Evolutionary conservation across 352 stramenopile genomes (phyloP).

Genomic region (Pythium aristosporum): DNA sequence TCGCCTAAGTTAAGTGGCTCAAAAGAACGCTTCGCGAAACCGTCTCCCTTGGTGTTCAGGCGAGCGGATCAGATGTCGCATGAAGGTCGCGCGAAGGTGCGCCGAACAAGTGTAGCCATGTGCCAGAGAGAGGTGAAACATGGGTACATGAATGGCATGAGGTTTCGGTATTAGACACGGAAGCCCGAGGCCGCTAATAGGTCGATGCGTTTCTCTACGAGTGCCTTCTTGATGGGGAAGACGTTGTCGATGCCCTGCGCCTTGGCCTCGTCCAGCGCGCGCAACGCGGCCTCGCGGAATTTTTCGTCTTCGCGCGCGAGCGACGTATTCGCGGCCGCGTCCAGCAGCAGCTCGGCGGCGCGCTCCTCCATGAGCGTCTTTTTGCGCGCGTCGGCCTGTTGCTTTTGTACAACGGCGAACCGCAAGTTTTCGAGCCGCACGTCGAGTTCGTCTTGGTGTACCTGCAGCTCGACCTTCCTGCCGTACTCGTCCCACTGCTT

Average conservation of each 20-base stretch:
- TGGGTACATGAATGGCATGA: no score
- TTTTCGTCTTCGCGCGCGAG: conserved; percentile 54
- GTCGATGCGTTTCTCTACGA: conserved; percentile 70
- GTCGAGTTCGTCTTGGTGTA: conserved; percentile 64
- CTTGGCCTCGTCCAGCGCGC: conserved; percentile 59
- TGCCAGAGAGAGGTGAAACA: no score
- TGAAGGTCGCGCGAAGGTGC: conserved; percentile 15
- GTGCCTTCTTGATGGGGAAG: conserved; percentile 70
- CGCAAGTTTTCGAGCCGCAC: conserved; percentile 52
- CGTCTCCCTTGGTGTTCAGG: background rate
- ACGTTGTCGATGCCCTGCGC: conserved; percentile 57
- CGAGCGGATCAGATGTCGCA: conserved; percentile 7
- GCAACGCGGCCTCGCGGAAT: conserved; percentile 54
- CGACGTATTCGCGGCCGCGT: conserved; percentile 33
- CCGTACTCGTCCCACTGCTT: conserved; percentile 73
- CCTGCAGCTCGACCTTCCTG: conserved; percentile 50
- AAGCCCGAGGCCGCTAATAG: conserved; percentile 71
- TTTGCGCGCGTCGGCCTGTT: conserved; percentile 68
- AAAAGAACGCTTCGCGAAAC: background rate
- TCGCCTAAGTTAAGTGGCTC: no score
- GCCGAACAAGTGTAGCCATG: conserved; percentile 13
- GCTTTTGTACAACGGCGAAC: conserved; percentile 69
- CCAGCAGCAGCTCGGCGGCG: conserved; percentile 29
- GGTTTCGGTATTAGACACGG: conserved; percentile 41
- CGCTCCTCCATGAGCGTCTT: conserved; percentile 49